phyloP scores from a whole-genome alignment of 768 basidiomycete species.

The Leccinum subtestaceum region DNA sequence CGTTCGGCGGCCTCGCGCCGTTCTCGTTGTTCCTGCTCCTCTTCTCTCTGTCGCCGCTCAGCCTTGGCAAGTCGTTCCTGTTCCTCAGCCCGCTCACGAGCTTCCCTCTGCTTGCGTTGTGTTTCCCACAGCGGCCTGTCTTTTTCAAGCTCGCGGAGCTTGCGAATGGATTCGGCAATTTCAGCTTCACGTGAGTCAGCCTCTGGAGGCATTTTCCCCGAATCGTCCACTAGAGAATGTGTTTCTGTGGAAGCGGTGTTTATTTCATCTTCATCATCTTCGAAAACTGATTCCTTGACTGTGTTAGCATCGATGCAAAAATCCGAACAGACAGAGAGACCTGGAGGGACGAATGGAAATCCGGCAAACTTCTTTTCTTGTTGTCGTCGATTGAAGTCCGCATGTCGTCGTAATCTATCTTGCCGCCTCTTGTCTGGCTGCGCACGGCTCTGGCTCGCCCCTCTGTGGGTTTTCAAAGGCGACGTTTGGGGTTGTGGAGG shows the following conservation, averaged over 20 bases:
- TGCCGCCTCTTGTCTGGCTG: constrained; percentile 44
- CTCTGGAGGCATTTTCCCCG: constrained; percentile 15
- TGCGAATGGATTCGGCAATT: constrained; percentile 64
- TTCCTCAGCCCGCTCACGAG: constrained; percentile 43
- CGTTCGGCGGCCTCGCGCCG: constrained; percentile 28
- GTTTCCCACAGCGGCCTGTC: constrained; percentile 64
- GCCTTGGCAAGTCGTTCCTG: constrained; percentile 37
- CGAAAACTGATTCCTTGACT: constrained; percentile 7
- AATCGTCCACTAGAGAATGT: neutral
- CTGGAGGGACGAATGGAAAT: constrained; percentile 16
- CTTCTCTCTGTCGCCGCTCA: constrained; percentile 34
- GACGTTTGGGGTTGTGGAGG: constrained; percentile 44
- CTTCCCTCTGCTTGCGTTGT: constrained; percentile 44
- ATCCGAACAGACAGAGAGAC: constrained; percentile 9
- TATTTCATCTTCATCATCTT: constrained; percentile 16
- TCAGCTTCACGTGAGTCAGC: constrained; percentile 39
- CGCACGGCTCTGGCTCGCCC: constrained; percentile 35
- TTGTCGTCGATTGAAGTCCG: constrained; percentile 37
- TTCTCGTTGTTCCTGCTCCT: constrained; percentile 25
- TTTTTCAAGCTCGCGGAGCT: constrained; percentile 63
- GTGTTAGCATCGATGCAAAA: constrained; percentile 4
- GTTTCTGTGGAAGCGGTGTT: constrained; percentile 1
- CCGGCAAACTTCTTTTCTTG: constrained; percentile 41
- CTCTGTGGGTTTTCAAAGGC: constrained; percentile 43
- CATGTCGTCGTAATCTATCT: constrained; percentile 38